A percentile compares a stretch with the other conserved stretches of the same genome.
These are phyloP conservation scores for Suillus ampliporus DNA, from an alignment of 768 basidiomycete species.

Conservation along the genomic window DNA sequence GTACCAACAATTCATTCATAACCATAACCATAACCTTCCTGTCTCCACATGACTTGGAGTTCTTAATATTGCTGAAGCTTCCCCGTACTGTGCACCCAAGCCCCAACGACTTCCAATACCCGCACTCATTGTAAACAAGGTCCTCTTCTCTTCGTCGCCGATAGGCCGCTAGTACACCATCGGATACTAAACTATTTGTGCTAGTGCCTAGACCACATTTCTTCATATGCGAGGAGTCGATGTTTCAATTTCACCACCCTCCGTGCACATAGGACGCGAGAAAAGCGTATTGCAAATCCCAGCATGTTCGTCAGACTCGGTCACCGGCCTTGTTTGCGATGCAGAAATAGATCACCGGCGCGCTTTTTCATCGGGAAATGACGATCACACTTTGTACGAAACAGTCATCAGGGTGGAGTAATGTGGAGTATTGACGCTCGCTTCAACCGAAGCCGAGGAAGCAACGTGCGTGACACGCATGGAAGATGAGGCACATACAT, in stretches of 20 bases:
- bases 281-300: neutral
- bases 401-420: neutral
- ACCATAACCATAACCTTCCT: neutral
- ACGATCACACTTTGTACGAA: neutral
- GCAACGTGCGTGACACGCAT: slow-evolving; percentile 1
- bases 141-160: neutral
- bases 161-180: neutral
- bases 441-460: neutral
- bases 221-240: no score
- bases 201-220: neutral
- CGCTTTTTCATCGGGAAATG: neutral
- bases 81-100: neutral
- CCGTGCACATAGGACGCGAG: neutral
- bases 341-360: neutral
- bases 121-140: no score
- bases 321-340: neutral
- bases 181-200: neutral
- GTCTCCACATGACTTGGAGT: neutral
- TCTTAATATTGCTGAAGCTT: neutral
- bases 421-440: neutral
- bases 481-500: neutral
- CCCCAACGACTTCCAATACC: no score
- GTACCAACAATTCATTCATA: neutral
- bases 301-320: no score
- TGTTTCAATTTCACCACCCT: no score